phyloP scores from a whole-genome alignment of 805 yeast species.

The Wickerhamomyces silvicola region DNA sequence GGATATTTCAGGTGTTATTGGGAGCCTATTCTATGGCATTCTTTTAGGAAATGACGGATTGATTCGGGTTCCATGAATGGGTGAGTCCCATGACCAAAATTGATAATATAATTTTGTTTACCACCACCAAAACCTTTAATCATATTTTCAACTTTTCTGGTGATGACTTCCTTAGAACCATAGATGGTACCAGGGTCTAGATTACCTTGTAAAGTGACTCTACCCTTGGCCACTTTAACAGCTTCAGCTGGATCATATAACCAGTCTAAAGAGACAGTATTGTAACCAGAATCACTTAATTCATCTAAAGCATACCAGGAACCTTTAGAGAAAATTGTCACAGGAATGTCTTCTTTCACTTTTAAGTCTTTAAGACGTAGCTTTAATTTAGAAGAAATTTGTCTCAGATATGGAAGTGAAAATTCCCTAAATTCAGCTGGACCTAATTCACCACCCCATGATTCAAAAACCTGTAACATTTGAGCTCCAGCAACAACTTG shows the following conservation, averaged over 20 bases:
- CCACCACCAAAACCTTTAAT: conserved; percentile 91
- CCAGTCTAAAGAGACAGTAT: conserved; percentile 94
- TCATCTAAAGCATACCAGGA: conserved; percentile 95
- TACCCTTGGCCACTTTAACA: conserved; percentile 60
- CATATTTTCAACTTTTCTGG: conserved; percentile 81
- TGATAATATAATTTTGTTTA: conserved; percentile 82
- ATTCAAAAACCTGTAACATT: conserved; percentile 93
- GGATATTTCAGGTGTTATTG: too few species aligned
- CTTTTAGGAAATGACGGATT: conserved; percentile 76
- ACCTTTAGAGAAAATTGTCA: conserved; percentile 90
- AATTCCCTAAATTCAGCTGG: conserved; percentile 85
- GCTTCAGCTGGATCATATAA: conserved; percentile 80
- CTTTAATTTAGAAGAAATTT: conserved; percentile 67
- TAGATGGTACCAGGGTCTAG: conserved; percentile 93
- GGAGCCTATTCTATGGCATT: conserved; percentile 75
- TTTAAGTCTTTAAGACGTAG: conserved; percentile 66
- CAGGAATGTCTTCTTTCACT: conserved; percentile 64
- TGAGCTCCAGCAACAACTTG: conserved; percentile 98
- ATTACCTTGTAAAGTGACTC: conserved; percentile 90
- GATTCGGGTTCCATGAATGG: conserved; percentile 96
- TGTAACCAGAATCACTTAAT: conserved; percentile 73
- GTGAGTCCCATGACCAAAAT: conserved; percentile 97
- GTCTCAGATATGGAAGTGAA: conserved; percentile 79
- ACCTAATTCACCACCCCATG: conserved; percentile 97
- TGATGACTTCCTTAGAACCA: conserved; percentile 77